These are phyloP conservation scores for Tulasnella calospora DNA, from an alignment of 768 basidiomycete species.

Conservation along the genomic window DNA sequence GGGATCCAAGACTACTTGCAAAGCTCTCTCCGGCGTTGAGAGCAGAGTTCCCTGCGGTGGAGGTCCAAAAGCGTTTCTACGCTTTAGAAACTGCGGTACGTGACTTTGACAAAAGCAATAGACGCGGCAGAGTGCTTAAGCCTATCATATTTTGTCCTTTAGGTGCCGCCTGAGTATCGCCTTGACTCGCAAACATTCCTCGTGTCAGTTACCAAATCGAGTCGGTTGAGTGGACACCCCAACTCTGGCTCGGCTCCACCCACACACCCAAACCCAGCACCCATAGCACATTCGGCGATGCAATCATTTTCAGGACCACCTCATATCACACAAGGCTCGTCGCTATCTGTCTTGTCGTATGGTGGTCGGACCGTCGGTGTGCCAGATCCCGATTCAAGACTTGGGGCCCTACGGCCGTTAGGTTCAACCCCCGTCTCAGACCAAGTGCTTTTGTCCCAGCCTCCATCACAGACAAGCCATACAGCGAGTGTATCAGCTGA, in stretches of 20 bases:
- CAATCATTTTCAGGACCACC: not conserved
- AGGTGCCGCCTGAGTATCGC: not conserved
- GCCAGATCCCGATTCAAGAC: not conserved
- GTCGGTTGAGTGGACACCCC: not conserved
- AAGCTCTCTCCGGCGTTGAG: not conserved
- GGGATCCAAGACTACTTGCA: not conserved
- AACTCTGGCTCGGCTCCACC: not conserved
- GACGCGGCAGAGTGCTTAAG: not conserved
- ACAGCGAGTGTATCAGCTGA: not conserved
- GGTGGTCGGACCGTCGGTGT: not conserved
- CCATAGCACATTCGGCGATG: not conserved
- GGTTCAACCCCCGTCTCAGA: not conserved
- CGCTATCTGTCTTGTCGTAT: no score
- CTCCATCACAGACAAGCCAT: not conserved
- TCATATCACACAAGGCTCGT: not conserved
- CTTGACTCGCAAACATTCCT: not conserved
- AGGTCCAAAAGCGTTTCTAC: not conserved
- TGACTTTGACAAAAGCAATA: not conserved
- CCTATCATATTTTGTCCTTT: not conserved
- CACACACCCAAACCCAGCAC: not conserved
- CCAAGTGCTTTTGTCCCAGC: not conserved
- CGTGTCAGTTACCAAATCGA: not conserved
- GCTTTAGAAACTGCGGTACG: not conserved
- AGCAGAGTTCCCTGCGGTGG: slow-evolving; percentile 14
- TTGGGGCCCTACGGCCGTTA: not conserved